These are phyloP conservation scores for Penicillium sp. DNA, from an alignment of 2,329 filamentous ascomycete genomes.

Conservation along the genomic window DNA sequence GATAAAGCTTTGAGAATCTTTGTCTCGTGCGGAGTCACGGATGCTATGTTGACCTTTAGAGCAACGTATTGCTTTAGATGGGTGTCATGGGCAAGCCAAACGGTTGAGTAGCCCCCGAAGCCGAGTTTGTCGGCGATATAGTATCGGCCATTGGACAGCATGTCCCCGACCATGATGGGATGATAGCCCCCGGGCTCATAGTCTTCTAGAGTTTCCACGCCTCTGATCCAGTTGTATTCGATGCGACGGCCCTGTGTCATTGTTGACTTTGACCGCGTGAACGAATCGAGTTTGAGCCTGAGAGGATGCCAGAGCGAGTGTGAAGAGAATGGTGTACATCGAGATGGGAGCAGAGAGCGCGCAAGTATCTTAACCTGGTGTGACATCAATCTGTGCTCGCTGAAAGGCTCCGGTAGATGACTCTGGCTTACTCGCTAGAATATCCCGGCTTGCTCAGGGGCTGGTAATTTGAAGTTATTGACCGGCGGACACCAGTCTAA, in stretches of 20 bases:
- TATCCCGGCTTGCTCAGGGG: too few species aligned
- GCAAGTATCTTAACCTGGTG: too few species aligned
- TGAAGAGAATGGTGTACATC: too few species aligned
- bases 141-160: slow-evolving; percentile 29
- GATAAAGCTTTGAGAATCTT: slow-evolving; percentile 18
- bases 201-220: slow-evolving; percentile 26
- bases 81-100: slow-evolving; percentile 39
- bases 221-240: slow-evolving; percentile 27
- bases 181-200: slow-evolving; percentile 33
- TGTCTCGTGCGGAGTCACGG: slow-evolving; percentile 18
- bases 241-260: slow-evolving; percentile 7
- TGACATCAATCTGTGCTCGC: too few species aligned
- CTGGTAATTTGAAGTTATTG: too few species aligned
- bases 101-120: slow-evolving; percentile 39
- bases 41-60: slow-evolving; percentile 26
- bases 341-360: too few species aligned
- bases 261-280: not conserved
- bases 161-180: slow-evolving; percentile 30
- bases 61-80: slow-evolving; percentile 24
- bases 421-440: too few species aligned
- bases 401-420: too few species aligned
- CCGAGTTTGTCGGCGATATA: slow-evolving; percentile 41
- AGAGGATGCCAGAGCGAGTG: too few species aligned
- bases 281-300: too few species aligned
- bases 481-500: too few species aligned